phyloP scores from a whole-genome alignment of 2,329 filamentous ascomycete species.

The Neofusicoccum kwambonambiense region DNA sequence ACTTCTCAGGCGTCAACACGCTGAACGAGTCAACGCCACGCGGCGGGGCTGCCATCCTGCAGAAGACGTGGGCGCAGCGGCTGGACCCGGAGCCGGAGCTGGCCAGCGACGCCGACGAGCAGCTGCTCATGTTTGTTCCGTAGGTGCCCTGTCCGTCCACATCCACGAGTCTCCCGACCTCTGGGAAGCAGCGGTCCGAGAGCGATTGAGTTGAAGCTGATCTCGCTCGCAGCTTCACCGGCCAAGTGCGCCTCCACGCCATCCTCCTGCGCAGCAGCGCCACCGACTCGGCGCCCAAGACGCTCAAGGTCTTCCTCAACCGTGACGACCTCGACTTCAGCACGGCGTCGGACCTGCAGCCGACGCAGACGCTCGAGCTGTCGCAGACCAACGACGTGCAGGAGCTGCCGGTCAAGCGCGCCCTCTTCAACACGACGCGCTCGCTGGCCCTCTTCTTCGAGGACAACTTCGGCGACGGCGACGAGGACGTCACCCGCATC shows the following conservation, averaged over 20 bases:
- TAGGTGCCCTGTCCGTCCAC: conserved; percentile 37
- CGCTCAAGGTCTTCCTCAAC: conserved; percentile 86
- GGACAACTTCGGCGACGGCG: conserved; percentile 77
- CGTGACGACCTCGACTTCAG: conserved; percentile 82
- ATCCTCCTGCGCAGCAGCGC: conserved; percentile 80
- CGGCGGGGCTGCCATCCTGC: conserved; percentile 71
- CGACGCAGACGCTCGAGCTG: conserved; percentile 75
- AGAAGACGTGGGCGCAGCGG: conserved; percentile 89
- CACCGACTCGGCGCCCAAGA: conserved; percentile 70
- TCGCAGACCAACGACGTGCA: conserved; percentile 78
- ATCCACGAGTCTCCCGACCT: neutral
- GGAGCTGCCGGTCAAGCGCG: conserved; percentile 84
- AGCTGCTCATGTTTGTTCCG: conserved; percentile 91
- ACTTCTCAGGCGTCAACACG: conserved; percentile 80
- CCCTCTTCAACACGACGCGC: conserved; percentile 82
- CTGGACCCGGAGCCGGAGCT: conserved; percentile 71
- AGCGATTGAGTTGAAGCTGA: neutral
- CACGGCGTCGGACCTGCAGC: conserved; percentile 65
- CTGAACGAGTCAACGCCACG: conserved; percentile 74
- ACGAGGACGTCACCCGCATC: conserved; percentile 69
- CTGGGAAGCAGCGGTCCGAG: no score
- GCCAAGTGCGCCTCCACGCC: conserved; percentile 87
- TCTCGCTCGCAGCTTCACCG: conserved; percentile 64
- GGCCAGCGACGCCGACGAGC: conserved; percentile 83
- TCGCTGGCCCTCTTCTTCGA: conserved; percentile 82